Evolutionary conservation across 805 yeast species (phyloP).

Genomic region (Candida parachauliodes): DNA sequence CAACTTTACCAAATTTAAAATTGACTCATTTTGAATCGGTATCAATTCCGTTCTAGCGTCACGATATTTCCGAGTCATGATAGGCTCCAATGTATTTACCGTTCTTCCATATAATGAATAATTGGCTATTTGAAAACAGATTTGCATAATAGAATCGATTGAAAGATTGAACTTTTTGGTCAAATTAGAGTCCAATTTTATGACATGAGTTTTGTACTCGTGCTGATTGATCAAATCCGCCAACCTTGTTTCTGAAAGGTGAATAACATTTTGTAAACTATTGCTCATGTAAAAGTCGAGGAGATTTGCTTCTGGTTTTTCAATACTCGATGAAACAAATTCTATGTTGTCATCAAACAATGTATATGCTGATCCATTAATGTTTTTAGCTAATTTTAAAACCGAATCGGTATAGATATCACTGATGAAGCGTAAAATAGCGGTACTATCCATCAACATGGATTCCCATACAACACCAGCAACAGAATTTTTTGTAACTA

Average conservation of each 20-base stretch:
- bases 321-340: constrained; percentile 36
- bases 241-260: constrained; percentile 54
- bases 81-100: constrained; percentile 50
- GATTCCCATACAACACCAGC: constrained; percentile 62
- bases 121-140: constrained; percentile 50
- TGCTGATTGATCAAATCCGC: constrained; percentile 59
- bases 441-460: constrained; percentile 55
- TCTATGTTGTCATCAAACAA: constrained; percentile 40
- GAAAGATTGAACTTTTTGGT: constrained; percentile 39
- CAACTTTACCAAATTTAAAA: constrained; percentile 52
- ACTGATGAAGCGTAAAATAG: constrained; percentile 52
- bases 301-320: constrained; percentile 32
- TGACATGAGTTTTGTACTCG: constrained; percentile 43
- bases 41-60: constrained; percentile 70
- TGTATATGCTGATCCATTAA: constrained; percentile 55
- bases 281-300: constrained; percentile 39
- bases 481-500: constrained; percentile 52
- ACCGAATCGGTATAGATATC: constrained; percentile 59
- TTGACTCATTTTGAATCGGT: constrained; percentile 56
- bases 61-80: constrained; percentile 63
- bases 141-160: constrained; percentile 50
- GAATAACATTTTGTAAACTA: constrained; percentile 46
- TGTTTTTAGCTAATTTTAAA: constrained; percentile 52
- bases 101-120: constrained; percentile 54
- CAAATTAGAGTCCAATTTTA: constrained; percentile 35